A percentile compares a stretch with the other conserved stretches of the same genome.
Evolutionary conservation across 2,329 filamentous ascomycete genomes (phyloP).

Genomic region (Fusarium dlaminii): DNA sequence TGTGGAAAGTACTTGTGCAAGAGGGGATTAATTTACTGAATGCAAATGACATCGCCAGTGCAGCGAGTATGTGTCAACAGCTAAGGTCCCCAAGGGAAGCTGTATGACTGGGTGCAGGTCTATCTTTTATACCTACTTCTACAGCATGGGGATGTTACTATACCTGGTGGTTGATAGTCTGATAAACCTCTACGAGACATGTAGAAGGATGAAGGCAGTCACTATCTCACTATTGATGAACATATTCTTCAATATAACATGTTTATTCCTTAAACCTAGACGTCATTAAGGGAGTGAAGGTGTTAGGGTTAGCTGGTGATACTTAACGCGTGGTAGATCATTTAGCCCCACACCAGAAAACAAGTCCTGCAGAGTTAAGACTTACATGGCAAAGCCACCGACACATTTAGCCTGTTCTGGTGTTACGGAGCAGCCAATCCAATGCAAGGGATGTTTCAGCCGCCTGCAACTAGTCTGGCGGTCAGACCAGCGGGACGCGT

Average conservation of each 20-base stretch:
- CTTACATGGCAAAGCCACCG: background rate
- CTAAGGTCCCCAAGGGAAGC: background rate
- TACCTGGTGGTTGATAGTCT: background rate
- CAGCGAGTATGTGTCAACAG: background rate
- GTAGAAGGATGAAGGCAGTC: background rate
- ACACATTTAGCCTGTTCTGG: background rate
- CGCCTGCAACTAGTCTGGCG: background rate
- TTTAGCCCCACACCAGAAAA: background rate
- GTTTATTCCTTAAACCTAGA: fast-evolving
- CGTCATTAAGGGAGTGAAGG: background rate
- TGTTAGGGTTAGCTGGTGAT: background rate
- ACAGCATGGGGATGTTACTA: background rate
- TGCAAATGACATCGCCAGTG: background rate
- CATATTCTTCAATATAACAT: background rate
- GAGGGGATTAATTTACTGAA: background rate
- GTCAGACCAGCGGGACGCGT: background rate
- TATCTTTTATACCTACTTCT: background rate
- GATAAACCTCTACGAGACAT: fast-evolving
- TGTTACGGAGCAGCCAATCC: background rate
- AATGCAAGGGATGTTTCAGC: background rate
- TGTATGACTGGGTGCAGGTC: background rate
- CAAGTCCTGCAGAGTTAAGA: background rate
- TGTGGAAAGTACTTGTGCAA: background rate
- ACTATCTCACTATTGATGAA: background rate
- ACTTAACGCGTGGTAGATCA: background rate